Evolutionary conservation across 2,329 filamentous ascomycete species (phyloP).

Genomic region (Hansfordia pulvinata): DNA sequence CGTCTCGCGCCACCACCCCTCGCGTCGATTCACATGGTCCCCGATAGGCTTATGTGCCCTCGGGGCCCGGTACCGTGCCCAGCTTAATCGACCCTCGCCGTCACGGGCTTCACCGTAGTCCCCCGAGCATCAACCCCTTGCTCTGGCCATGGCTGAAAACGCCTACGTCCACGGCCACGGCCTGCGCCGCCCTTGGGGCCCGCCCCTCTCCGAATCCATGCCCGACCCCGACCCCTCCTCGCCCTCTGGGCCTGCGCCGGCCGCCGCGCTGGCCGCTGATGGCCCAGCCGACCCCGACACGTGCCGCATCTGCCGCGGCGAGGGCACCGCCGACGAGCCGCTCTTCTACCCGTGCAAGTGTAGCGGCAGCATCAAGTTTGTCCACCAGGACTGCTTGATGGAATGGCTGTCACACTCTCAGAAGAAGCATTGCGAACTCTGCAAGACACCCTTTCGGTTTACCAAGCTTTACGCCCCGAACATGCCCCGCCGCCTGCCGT

Average conservation of each 20-base stretch:
- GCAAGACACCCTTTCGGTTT: constrained; percentile 96
- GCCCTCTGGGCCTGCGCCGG: constrained; percentile 4
- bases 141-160: no score
- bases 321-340: constrained; percentile 69
- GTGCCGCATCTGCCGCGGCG: constrained; percentile 94
- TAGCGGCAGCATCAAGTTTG: constrained; percentile 95
- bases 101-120: no score
- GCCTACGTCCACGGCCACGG: no score
- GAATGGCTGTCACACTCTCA: constrained; percentile 98
- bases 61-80: no score
- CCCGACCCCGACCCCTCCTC: not conserved
- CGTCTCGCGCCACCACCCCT: no score
- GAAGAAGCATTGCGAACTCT: constrained; percentile 98
- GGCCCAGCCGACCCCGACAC: constrained; percentile 50
- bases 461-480: constrained; percentile 92
- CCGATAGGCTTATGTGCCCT: no score
- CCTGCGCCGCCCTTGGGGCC: no score
- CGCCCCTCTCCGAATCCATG: not conserved
- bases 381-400: constrained; percentile 96
- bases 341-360: constrained; percentile 98
- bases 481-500: constrained; percentile 78
- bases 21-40: no score
- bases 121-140: no score
- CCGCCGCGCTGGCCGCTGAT: no score
- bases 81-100: no score